Conservation (phyloP, 768 basidiomycete genomes). For the Suillus brevipes region DNA sequence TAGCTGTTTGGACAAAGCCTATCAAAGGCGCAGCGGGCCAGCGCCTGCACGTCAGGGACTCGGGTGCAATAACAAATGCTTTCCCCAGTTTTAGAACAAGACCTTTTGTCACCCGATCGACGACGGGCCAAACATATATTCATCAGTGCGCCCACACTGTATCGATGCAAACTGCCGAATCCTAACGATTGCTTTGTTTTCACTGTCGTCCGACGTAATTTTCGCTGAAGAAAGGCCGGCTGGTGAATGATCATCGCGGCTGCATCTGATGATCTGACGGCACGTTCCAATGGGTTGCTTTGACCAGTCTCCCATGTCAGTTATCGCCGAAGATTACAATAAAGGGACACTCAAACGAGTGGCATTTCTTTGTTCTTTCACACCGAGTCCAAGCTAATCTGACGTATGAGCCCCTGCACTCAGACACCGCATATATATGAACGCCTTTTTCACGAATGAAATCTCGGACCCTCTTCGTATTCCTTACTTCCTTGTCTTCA, state of each 20-base stretch:
- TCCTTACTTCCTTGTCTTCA: constrained; percentile 1
- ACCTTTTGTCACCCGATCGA: constrained; percentile 5
- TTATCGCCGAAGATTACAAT: constrained; percentile 12
- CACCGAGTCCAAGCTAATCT: not conserved
- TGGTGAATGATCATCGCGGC: not conserved
- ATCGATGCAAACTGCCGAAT: constrained; percentile 1
- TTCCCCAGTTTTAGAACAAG: constrained; percentile 23
- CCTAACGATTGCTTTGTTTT: constrained; percentile 16
- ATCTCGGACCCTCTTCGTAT: constrained; percentile 18
- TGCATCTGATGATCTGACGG: not conserved
- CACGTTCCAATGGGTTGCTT: not conserved
- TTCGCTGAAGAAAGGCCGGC: not conserved
- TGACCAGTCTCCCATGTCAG: not conserved
- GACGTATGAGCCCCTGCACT: not conserved
- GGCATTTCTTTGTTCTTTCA: constrained; percentile 11
- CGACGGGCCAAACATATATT: not conserved
- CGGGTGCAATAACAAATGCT: not conserved
- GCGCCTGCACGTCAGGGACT: not conserved
- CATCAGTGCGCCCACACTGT: constrained; percentile 13
- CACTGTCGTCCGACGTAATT: constrained; percentile 7
- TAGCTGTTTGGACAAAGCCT: not conserved
- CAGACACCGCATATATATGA: constrained; percentile 18
- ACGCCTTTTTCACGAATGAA: constrained; percentile 8
- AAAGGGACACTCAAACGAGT: constrained; percentile 11
- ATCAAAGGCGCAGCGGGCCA: not conserved